Evolutionary conservation across 345 rosid species (phyloP).

Genomic region (Acer yangbiense): DNA sequence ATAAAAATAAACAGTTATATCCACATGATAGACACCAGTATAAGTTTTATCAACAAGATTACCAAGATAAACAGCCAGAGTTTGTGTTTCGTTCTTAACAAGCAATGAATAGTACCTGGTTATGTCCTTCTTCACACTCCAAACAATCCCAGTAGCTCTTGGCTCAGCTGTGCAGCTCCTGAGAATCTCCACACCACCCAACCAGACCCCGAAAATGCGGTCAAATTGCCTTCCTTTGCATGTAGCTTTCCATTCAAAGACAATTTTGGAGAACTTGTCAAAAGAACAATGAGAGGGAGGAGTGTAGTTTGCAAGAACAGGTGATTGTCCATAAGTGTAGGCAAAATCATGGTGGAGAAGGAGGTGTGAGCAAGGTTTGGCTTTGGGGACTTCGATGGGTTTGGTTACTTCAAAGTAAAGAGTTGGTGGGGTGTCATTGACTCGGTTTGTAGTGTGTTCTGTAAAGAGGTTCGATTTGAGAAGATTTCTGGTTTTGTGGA

Average conservation of each 20-base stretch:
- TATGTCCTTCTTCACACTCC: constrained; percentile 79
- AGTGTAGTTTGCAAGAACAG: constrained; percentile 66
- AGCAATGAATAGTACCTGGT: constrained; percentile 76
- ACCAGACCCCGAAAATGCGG: constrained; percentile 88
- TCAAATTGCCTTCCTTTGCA: constrained; percentile 81
- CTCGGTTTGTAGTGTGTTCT: constrained; percentile 22
- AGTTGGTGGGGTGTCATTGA: constrained; percentile 46
- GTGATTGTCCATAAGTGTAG: constrained; percentile 66
- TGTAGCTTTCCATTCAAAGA: constrained; percentile 80
- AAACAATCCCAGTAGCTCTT: constrained; percentile 61
- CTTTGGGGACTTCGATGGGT: constrained; percentile 46
- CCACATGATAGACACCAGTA: constrained; percentile 83
- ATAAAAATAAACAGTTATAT: constrained; percentile 62
- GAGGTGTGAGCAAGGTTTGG: constrained; percentile 49
- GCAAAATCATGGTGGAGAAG: constrained; percentile 76
- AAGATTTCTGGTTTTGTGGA: constrained; percentile 41
- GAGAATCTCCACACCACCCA: constrained; percentile 84
- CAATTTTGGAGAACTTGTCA: constrained; percentile 61
- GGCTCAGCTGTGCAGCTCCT: constrained; percentile 98
- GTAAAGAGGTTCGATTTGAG: constrained; percentile 36
- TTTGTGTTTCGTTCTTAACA: constrained; percentile 52
- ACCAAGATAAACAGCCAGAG: constrained; percentile 69
- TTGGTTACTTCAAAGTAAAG: constrained; percentile 76
- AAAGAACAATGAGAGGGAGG: constrained; percentile 62
- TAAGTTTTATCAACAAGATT: constrained; percentile 65